These are phyloP conservation scores for Galeopsis tetrahit DNA, from an alignment of 257 asterid genomes.

Conservation along the genomic window DNA sequence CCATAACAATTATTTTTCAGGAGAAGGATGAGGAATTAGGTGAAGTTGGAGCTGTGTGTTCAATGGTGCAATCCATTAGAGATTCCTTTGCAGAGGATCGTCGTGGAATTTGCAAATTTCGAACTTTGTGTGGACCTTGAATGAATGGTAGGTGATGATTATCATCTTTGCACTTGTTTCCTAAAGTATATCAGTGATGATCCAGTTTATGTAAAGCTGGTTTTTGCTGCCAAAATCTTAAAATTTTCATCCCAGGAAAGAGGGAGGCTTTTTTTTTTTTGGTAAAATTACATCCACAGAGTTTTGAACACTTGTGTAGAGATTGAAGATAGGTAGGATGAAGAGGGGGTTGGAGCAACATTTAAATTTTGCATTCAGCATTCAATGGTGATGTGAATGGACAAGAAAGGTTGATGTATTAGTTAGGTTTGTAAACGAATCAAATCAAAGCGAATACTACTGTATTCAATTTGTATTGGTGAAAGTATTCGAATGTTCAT, in stretches of 20 bases:
- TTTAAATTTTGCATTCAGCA: no score
- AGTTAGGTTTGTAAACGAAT: no score
- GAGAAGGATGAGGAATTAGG: conserved; percentile 63
- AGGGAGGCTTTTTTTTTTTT: conserved; percentile 31
- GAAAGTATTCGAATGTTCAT: no score
- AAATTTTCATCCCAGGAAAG: background rate
- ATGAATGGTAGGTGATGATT: background rate
- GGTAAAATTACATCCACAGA: background rate
- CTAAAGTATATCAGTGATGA: background rate
- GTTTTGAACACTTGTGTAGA: no score
- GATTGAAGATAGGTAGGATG: no score
- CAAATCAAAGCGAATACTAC: no score
- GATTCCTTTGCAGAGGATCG: conserved; percentile 75
- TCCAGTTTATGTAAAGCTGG: background rate
- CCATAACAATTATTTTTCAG: conserved; percentile 41
- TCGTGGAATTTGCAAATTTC: conserved; percentile 86
- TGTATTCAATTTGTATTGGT: no score
- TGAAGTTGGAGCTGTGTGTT: conserved; percentile 56
- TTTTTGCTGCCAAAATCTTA: background rate
- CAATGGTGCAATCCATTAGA: conserved; percentile 68
- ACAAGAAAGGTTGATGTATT: no score
- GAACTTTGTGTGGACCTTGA: conserved; percentile 62
- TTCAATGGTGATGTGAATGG: no score
- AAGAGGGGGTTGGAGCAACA: no score
- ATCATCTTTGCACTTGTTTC: background rate